Evolutionary conservation across 2,329 filamentous ascomycete genomes (phyloP).

Genomic region (Cercospora janseana): DNA sequence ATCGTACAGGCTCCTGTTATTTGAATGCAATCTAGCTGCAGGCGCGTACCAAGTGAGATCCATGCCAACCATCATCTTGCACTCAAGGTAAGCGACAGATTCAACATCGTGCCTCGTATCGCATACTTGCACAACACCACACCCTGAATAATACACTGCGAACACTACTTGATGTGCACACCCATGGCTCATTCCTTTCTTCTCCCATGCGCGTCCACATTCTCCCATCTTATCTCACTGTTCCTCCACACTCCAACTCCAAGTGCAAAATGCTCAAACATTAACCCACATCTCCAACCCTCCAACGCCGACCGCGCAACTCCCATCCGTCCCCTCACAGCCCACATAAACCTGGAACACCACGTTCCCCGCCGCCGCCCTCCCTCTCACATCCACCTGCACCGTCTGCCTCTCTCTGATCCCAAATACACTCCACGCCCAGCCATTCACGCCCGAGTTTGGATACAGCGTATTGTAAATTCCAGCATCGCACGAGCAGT

Average conservation of each 20-base stretch:
- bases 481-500: slow-evolving; percentile 2
- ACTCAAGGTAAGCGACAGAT: too few relatives aligned
- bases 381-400: slow-evolving; percentile 2
- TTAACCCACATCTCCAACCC: slow-evolving; percentile 3
- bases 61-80: too few relatives aligned
- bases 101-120: too few relatives aligned
- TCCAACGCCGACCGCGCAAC: neutral
- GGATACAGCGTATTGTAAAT: slow-evolving; percentile 8
- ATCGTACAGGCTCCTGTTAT: too few relatives aligned
- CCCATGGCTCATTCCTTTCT: too few relatives aligned
- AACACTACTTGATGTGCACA: too few relatives aligned
- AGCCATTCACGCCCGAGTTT: slow-evolving; percentile 5
- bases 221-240: too few relatives aligned
- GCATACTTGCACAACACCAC: too few relatives aligned
- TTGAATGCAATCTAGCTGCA: too few relatives aligned
- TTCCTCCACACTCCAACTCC: neutral
- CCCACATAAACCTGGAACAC: slow-evolving; percentile 4
- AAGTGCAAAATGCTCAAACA: slow-evolving; percentile 6
- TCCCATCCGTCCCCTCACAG: neutral
- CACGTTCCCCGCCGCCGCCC: neutral
- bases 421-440: slow-evolving; percentile 8
- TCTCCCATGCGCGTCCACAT: neutral
- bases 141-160: too few relatives aligned
- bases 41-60: too few relatives aligned
- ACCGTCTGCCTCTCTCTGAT: neutral